Percentiles rank a stretch among this genome's conserved stretches.
These are phyloP conservation scores for Trametes cinnabarina DNA, from an alignment of 768 basidiomycete genomes.

Conservation along the genomic window DNA sequence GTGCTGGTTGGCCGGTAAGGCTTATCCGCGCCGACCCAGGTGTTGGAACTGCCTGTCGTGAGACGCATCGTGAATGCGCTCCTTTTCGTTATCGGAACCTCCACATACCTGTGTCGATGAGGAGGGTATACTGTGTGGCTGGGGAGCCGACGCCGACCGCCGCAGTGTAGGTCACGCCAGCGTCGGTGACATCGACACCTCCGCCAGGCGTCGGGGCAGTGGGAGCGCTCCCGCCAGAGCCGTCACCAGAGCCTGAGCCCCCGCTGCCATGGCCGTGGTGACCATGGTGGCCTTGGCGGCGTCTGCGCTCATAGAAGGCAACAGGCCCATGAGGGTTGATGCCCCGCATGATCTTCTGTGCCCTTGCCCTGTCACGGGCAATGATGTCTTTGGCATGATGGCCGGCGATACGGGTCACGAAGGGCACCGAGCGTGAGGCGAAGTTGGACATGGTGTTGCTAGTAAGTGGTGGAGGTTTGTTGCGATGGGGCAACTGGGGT, in stretches of 20 bases:
- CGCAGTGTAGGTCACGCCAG: conserved; percentile 55
- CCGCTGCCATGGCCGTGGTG: conserved; percentile 18
- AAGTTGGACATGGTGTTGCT: conserved; percentile 37
- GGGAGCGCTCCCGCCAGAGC: conserved; percentile 13
- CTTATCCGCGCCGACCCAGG: conserved; percentile 55
- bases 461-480: background rate
- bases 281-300: conserved; percentile 26
- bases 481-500: background rate
- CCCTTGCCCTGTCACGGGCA: conserved; percentile 52
- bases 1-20: conserved; percentile 46
- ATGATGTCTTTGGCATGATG: conserved; percentile 48
- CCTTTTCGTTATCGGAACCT: background rate
- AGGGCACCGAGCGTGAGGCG: conserved; percentile 38
- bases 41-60: conserved; percentile 44
- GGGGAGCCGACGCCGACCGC: conserved; percentile 53
- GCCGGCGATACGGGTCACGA: conserved; percentile 41
- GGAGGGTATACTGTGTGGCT: conserved; percentile 46
- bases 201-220: conserved; percentile 20
- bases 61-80: background rate
- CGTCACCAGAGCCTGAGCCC: conserved; percentile 16
- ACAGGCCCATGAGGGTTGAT: conserved; percentile 53
- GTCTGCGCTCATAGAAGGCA: conserved; percentile 31
- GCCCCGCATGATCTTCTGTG: conserved; percentile 53
- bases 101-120: conserved; percentile 54
- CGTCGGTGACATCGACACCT: conserved; percentile 56